Evolutionary conservation across 805 yeast species (phyloP), one percentile per base, ranked within the genome.

Genomic region (Metschnikowia anglica): DNA sequence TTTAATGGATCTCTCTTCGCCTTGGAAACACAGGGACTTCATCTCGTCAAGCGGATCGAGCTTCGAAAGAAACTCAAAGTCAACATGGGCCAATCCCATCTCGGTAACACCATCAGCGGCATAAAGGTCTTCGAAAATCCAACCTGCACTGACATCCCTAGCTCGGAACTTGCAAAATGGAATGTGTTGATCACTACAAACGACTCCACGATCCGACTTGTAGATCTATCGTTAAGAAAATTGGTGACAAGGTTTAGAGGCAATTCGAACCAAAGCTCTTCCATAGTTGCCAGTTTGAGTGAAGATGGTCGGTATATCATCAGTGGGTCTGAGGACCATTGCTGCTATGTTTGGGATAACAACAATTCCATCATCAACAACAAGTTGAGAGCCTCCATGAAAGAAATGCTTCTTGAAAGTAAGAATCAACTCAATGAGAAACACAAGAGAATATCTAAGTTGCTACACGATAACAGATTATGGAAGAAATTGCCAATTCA

Each of bases 241-340:
- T 59, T 89, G 46, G 80, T 84, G 30, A 79, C 81, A 33, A 76
- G 84, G 37, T 81, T 83, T 60, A 84, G 80, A 51, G 98, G 97
- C 0, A 73, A 78, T 42, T 74, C 78, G 25, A 88, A 88, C 60
- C 76, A 74, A 41, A 77, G 81, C 34, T 79, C 91, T 4, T 88
- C 87, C 31, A 84, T 86, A 38, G 71, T 72, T 10, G 96, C 96
- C 0, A 63, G 77, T 0, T 56, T 77, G 2, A 77, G 82, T 18
- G 87, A 79, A 39, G 81, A 81, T 52, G 64, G 70, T 39, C 56
- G 65, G 10, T 78, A 77, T 55, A 74, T 89, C 5, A 73, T 89
- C 7, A 73, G 85, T 6, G 96, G 96, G 0, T 85, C 95, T 10
- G 97, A 90, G 59, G 93, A 90, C 63, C 88, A 86, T 52, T 81